Evolutionary conservation across 257 asterid species (phyloP).

Genomic region (Solanum habrochaites): DNA sequence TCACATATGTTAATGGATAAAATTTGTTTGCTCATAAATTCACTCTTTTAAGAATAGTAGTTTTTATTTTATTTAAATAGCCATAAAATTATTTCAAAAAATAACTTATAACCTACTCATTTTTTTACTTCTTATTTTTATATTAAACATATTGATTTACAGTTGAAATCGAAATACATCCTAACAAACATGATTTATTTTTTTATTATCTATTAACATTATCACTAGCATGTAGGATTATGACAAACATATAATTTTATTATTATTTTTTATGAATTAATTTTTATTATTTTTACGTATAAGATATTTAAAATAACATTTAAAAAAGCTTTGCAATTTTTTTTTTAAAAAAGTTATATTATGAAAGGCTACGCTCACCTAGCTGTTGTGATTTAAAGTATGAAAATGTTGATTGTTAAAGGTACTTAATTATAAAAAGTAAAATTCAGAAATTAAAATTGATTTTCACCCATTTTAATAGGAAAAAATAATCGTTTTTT

Average conservation of each 20-base stretch:
- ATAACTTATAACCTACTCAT: not conserved
- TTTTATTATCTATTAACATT: not conserved
- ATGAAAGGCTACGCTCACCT: not conserved
- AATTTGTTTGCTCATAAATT: not conserved
- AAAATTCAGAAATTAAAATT: not conserved
- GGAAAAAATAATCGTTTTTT: not conserved
- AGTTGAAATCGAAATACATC: not conserved
- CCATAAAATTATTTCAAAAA: not conserved
- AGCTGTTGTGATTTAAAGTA: not conserved
- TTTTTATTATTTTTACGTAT: not conserved
- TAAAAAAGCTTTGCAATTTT: not conserved
- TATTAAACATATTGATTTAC: not conserved
- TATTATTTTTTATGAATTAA: not conserved
- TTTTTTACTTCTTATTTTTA: not conserved
- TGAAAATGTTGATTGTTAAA: not conserved
- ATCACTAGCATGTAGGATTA: not conserved
- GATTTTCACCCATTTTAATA: not conserved
- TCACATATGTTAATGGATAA: not conserved
- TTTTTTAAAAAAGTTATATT: not conserved
- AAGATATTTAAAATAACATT: not conserved
- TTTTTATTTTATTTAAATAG: too few species aligned
- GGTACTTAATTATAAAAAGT: not conserved
- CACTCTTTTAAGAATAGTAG: not conserved
- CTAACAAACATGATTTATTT: not conserved
- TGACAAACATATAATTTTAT: not conserved